Evolutionary conservation across 371 early-diverging fungal genomes (phyloP).

Genomic region (Mucor saturninus): DNA sequence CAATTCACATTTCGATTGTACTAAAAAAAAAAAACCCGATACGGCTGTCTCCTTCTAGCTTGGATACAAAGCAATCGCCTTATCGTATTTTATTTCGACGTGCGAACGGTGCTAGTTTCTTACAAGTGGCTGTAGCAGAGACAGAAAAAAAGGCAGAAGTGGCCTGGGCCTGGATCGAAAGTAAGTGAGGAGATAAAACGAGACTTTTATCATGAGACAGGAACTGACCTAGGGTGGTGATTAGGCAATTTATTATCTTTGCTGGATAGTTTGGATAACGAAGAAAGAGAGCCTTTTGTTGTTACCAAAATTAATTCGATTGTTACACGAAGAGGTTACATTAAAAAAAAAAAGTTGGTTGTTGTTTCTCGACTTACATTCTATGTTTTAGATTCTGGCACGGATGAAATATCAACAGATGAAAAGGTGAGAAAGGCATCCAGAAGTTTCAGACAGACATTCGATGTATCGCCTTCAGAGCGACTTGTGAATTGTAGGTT

Average conservation of each 20-base stretch:
- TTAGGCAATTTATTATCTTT: slow-evolving; percentile 73
- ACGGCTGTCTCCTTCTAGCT: slow-evolving; percentile 32
- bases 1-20: too few relatives aligned
- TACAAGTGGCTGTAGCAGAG: slow-evolving; percentile 78
- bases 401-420: slow-evolving; percentile 83
- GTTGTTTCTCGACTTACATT: background rate
- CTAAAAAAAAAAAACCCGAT: too few relatives aligned
- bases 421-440: slow-evolving; percentile 88
- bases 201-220: background rate
- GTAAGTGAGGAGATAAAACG: slow-evolving; percentile 35
- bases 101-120: slow-evolving; percentile 44
- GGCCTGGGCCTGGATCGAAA: slow-evolving; percentile 91
- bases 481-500: slow-evolving; percentile 85
- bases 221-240: background rate
- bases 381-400: slow-evolving; percentile 57
- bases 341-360: slow-evolving; percentile 13
- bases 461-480: slow-evolving; percentile 81
- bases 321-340: slow-evolving; percentile 78
- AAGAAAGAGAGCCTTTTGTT: slow-evolving; percentile 84
- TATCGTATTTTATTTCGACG: slow-evolving; percentile 84
- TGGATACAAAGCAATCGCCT: slow-evolving; percentile 94
- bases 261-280: slow-evolving; percentile 72
- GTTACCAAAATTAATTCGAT: slow-evolving; percentile 89
- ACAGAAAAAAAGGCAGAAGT: slow-evolving; percentile 79
- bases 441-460: slow-evolving; percentile 90